A percentile compares a stretch with the other conserved stretches of the same genome.
These are phyloP conservation scores for thale cress (Arabidopsis thaliana) DNA, from an alignment of 345 rosid species.

Conservation along the genomic window TAIR10.1 NC_003070.9:7546001-7546500, in stretches of 20 bases:
- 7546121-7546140: slow-evolving; percentile 48
- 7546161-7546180: slow-evolving; percentile 62
- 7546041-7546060: slow-evolving; percentile 47
- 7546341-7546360: slow-evolving; percentile 70
- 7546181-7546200: slow-evolving; percentile 69
- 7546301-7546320: slow-evolving; percentile 54
- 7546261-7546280: slow-evolving; percentile 50
- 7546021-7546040: slow-evolving; percentile 9
- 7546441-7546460: slow-evolving; percentile 54
- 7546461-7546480: slow-evolving; percentile 16
- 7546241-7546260: slow-evolving; percentile 62
- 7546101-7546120: slow-evolving; percentile 76
- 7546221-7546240: slow-evolving; percentile 76
- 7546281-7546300: slow-evolving; percentile 52
- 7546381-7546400: slow-evolving; percentile 61
- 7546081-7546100: slow-evolving; percentile 66
- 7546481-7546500: slow-evolving; percentile 46
- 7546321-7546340: slow-evolving; percentile 63
- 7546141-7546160: slow-evolving; percentile 47
- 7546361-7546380: slow-evolving; percentile 64
- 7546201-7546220: slow-evolving; percentile 65
- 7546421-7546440: slow-evolving; percentile 49
- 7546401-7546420: slow-evolving; percentile 50
- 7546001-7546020: background rate
- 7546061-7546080: slow-evolving; percentile 42